Evolutionary conservation across 2,329 filamentous ascomycete species (phyloP), one percentile per base, ranked within the genome.

Genomic region (Diaporthe sp.): DNA sequence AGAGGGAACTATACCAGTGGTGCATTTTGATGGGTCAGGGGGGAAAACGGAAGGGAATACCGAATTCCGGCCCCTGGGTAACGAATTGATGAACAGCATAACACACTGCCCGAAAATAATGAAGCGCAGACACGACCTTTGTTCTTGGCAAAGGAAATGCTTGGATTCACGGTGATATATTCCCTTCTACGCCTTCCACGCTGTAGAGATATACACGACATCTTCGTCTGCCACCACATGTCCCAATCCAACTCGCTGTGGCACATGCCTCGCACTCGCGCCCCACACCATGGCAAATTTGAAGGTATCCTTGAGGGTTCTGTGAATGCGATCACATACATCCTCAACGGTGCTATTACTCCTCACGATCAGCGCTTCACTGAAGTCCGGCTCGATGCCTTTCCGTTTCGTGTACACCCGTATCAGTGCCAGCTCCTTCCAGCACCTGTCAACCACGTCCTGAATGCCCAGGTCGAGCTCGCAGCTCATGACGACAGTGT

Each of bases 251-350:
- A 98, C 96, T 77, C 97, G 89, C 88, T 99, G 97, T 49, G 97
- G 97, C 49, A 98, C 89, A 87, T 99, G 97, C 81, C 95, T 92
- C 49, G 97, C 97, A 84, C 96, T 98, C 25, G 96, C 96, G 6
- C 97, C 97, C 97, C 97, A 99, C 0, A 99, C 97, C 79, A 98
- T 86, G 4, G 97, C 97, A 86, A 98, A 98, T 88, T 98, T 99
- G 90, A 98, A 99, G 6, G 95, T 98, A 78, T 99, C 97, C 90
- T 98, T 99, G 79, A 99, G 87, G 37, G 92, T 97, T 77, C 97
- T 90, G 86, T 99, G 97, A 79, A 99, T 94, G 80, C 95, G 92
- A 84, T 99, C 97, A 85, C 97, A 99, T 13, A 99, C 97, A 84
- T 99, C 96, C 86, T 98, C 97, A 81, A 99, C 95, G 17, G 93